Conservation (phyloP, 2,329 filamentous ascomycete species). For the Emmonsia crescens region DNA sequence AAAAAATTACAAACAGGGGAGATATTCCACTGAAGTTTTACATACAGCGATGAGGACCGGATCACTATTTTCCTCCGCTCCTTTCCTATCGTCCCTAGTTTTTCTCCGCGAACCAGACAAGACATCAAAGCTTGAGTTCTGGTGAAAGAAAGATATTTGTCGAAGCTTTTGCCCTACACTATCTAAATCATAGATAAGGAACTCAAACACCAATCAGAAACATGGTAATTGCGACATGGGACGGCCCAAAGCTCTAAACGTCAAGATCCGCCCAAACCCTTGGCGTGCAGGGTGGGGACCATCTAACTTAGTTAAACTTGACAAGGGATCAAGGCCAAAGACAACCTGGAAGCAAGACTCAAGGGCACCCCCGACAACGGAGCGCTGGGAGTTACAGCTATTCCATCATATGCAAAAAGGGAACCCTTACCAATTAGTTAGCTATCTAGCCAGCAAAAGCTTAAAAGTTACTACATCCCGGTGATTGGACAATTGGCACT, state of each 20-base stretch:
- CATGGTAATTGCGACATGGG: neutral
- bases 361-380: neutral
- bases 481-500: neutral
- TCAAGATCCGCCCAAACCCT: neutral
- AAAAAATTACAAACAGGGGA: neutral
- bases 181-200: conserved; percentile 3
- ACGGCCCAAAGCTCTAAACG: neutral
- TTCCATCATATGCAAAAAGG: no score
- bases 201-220: neutral
- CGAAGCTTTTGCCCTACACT: neutral
- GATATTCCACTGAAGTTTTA: neutral
- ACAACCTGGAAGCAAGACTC: no score
- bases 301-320: neutral
- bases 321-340: neutral
- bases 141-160: conserved; percentile 1
- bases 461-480: neutral
- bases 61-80: neutral
- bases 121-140: neutral
- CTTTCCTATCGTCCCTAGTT: neutral
- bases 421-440: no score
- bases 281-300: neutral
- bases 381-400: neutral
- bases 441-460: neutral
- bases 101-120: neutral
- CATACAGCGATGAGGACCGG: neutral